phyloP scores from a whole-genome alignment of 345 rosid species.

The Stellera chamaejasme region DNA sequence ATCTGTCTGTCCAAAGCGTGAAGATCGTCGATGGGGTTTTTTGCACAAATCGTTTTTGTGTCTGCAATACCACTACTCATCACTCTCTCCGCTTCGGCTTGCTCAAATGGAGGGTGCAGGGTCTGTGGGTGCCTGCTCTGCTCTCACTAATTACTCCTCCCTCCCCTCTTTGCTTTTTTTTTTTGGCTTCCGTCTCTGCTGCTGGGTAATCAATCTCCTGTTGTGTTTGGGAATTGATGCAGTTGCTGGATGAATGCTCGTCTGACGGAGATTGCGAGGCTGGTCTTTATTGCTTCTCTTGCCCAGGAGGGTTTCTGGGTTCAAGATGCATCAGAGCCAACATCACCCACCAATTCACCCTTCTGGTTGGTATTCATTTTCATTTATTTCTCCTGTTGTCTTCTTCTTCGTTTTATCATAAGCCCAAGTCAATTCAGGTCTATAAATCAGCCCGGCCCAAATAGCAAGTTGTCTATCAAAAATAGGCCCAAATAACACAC shows the following conservation, averaged over 20 bases:
- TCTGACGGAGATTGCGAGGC: slow-evolving; percentile 50
- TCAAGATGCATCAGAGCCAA: slow-evolving; percentile 48
- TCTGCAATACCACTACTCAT: too few relatives aligned
- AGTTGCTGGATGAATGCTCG: slow-evolving; percentile 52
- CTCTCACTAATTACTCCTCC: not conserved
- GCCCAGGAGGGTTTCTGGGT: slow-evolving; percentile 38
- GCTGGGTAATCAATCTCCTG: not conserved
- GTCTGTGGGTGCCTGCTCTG: slow-evolving; percentile 26
- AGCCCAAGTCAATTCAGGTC: too few relatives aligned
- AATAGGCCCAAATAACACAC: too few relatives aligned
- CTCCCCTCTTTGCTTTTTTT: too few relatives aligned
- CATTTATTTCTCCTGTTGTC: not conserved
- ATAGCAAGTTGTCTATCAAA: too few relatives aligned
- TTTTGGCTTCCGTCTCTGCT: not conserved
- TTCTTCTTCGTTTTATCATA: not conserved
- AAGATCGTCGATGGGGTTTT: too few relatives aligned
- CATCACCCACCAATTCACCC: slow-evolving; percentile 48
- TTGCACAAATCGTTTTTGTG: too few relatives aligned
- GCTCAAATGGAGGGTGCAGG: slow-evolving; percentile 48
- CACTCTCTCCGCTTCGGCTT: slow-evolving; percentile 18
- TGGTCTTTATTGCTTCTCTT: slow-evolving; percentile 52
- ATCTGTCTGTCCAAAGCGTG: too few relatives aligned
- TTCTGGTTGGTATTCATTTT: slow-evolving; percentile 46
- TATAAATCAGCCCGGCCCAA: too few relatives aligned
- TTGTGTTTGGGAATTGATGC: not conserved